Percentiles rank a stretch among this genome's conserved stretches.
phyloP scores from a whole-genome alignment of 2,329 filamentous ascomycete species.

The Pyricularia grisea region DNA sequence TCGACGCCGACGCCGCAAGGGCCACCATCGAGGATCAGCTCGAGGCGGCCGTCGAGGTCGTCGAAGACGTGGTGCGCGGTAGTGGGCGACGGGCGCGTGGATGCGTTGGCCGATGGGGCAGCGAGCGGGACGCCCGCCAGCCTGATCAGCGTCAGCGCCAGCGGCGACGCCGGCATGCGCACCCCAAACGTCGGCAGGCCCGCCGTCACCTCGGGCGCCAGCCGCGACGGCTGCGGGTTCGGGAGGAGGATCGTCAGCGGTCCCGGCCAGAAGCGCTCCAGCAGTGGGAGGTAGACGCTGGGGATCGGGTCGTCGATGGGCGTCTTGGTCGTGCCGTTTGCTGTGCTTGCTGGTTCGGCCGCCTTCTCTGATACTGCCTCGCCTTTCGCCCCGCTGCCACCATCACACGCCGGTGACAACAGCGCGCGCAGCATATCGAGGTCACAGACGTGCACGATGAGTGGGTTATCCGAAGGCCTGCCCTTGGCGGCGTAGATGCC shows the following conservation, averaged over 20 bases:
- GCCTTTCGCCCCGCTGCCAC: neutral
- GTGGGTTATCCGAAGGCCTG: conserved; percentile 83
- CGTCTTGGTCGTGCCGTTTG: neutral
- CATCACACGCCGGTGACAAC: conserved; percentile 26
- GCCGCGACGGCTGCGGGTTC: conserved; percentile 55
- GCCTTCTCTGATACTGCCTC: neutral
- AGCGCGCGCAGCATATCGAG: conserved; percentile 63
- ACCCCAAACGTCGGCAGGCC: conserved; percentile 77
- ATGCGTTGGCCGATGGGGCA: conserved; percentile 89
- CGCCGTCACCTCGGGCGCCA: conserved; percentile 90
- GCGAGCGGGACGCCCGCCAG: conserved; percentile 71
- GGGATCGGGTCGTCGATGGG: conserved; percentile 44
- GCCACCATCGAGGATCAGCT: conserved; percentile 83
- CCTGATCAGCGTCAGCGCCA: conserved; percentile 83
- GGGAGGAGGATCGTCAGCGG: conserved; percentile 85
- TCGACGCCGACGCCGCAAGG: conserved; percentile 84
- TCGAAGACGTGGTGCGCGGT: conserved; percentile 81
- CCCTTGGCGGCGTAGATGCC: conserved; percentile 94
- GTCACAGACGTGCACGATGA: conserved; percentile 87
- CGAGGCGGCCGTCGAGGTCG: conserved; percentile 74
- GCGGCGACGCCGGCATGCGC: conserved; percentile 74
- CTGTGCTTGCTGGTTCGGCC: neutral
- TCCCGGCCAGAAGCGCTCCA: conserved; percentile 85
- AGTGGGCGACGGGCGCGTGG: conserved; percentile 86
- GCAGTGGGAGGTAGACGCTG: conserved; percentile 65